Conservation (phyloP, 371 early-diverging fungal genomes). For the Mucor plumbeus region DNA sequence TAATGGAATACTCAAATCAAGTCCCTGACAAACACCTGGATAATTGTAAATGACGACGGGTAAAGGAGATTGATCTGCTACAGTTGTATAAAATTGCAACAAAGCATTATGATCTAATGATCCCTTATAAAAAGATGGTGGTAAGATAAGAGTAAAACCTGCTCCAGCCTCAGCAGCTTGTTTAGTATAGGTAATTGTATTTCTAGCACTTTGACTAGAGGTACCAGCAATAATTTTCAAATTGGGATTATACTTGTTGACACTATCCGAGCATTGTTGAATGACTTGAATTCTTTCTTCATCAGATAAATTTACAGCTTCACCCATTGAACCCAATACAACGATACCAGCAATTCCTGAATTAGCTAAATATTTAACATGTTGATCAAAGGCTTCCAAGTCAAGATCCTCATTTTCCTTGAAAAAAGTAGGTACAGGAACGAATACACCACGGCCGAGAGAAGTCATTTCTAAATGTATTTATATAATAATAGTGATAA, state of each 20-base stretch:
- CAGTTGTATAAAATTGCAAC: slow-evolving; percentile 35
- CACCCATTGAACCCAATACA: slow-evolving; percentile 54
- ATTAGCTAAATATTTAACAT: slow-evolving; percentile 41
- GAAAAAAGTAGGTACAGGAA: slow-evolving; percentile 56
- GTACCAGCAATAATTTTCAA: slow-evolving; percentile 47
- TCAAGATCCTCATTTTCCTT: slow-evolving; percentile 52
- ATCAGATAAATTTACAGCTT: slow-evolving; percentile 49
- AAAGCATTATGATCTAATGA: slow-evolving; percentile 38
- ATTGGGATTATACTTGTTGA: slow-evolving; percentile 36
- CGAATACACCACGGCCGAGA: slow-evolving; percentile 44
- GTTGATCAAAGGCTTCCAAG: slow-evolving; percentile 44
- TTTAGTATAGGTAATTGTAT: slow-evolving; percentile 35
- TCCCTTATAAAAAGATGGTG: slow-evolving; percentile 51
- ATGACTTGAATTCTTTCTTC: slow-evolving; percentile 41
- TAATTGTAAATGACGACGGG: slow-evolving; percentile 56
- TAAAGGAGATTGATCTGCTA: slow-evolving; percentile 50
- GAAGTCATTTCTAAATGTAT: slow-evolving; percentile 19
- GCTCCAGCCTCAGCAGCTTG: slow-evolving; percentile 50
- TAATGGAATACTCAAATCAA: slow-evolving; percentile 39
- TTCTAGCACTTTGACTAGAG: slow-evolving; percentile 44
- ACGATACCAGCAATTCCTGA: slow-evolving; percentile 53
- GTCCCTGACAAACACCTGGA: slow-evolving; percentile 55
- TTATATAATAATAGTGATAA: neutral
- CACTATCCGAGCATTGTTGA: slow-evolving; percentile 29
- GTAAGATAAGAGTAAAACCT: slow-evolving; percentile 39